A percentile compares a stretch with the other conserved stretches of the same genome.
phyloP scores from a whole-genome alignment of 768 basidiomycete genomes.

The Boletus rubroflammeus region DNA sequence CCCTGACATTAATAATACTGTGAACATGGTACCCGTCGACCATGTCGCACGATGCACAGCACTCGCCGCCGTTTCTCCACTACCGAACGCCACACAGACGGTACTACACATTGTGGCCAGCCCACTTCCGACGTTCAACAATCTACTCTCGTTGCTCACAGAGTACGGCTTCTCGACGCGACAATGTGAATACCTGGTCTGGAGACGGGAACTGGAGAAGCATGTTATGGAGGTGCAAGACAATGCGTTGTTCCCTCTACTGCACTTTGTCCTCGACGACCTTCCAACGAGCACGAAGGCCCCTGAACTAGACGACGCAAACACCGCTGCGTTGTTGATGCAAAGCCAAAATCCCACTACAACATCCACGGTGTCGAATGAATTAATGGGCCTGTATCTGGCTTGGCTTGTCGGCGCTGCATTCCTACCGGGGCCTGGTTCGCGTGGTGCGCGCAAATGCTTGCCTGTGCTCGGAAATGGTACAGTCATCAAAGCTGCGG shows the following conservation, averaged over 20 bases:
- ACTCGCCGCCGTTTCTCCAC: conserved; percentile 64
- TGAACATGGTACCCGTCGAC: conserved; percentile 98
- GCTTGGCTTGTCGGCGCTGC: conserved; percentile 87
- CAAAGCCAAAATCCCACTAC: conserved; percentile 36
- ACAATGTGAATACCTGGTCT: conserved; percentile 84
- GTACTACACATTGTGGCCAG: conserved; percentile 85
- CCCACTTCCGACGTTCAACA: conserved; percentile 88
- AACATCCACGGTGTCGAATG: conserved; percentile 63
- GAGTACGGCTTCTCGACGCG: conserved; percentile 78
- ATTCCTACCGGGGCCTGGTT: conserved; percentile 65
- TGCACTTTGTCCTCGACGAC: conserved; percentile 97
- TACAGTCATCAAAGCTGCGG: conserved; percentile 57
- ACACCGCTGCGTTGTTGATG: conserved; percentile 63
- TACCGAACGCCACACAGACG: conserved; percentile 43
- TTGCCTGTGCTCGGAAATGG: conserved; percentile 46
- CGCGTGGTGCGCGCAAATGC: conserved; percentile 35
- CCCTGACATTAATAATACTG: conserved; percentile 96
- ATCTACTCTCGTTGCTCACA: conserved; percentile 66
- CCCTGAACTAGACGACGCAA: conserved; percentile 83
- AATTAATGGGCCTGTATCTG: conserved; percentile 81
- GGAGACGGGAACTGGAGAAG: conserved; percentile 89
- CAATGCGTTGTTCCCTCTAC: conserved; percentile 93
- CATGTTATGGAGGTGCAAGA: conserved; percentile 94
- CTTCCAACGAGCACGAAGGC: conserved; percentile 95
- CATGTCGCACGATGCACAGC: conserved; percentile 85